Base-by-base conservation (phyloP, 768 basidiomycete species). In the Leccinum aurantiacum region DNA sequence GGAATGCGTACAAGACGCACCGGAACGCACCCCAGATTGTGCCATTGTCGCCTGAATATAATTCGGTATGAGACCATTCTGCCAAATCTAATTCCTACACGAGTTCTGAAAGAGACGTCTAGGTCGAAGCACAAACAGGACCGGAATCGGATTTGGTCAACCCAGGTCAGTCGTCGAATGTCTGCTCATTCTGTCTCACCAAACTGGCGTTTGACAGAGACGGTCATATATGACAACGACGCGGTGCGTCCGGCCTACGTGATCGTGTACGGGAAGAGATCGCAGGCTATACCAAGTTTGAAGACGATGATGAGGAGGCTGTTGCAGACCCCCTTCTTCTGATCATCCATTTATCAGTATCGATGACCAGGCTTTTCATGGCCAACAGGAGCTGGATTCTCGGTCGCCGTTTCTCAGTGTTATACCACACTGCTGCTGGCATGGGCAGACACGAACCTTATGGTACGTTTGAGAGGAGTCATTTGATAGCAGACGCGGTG, bases 61-160 rank as follows among this genome's bases (percentile, higher is more conserved):
- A 62, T 25, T 62, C 59, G 31, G 61, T 62, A 62, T 1, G 60
- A 47, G 17, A 31, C n/a, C 6, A 22, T 11, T n/a, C 9, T 35
- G 22, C 22, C 17, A 2, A 4, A 33, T 35, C 6, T 31, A 3
- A 19, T 4, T 2, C 13, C 14, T n/a, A 7, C 7, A 56, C 1
- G 17, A 6, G n/a, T 55, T 11, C 35, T 29, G 15, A 38, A 7
- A 17, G 7, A 25, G 29, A 19, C 6, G 17, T 13, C 4, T 48
- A 63, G 62, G 62, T 63, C n/a, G 63, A 63, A 55, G 62, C 63
- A 6, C 35, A 63, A 27, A 56, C 61, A 6, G 54, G 62, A 6
- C 57, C 62, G 0, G 63, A 63, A n/a, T 63, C 62, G n/a, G 62
- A 63, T 47, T 27, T 63, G 11, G 41, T 62, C 17, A 63, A 63